Evolutionary conservation across 176 grass and related monocot species (phyloP).

Genomic region (Cocos nucifera): DNA sequence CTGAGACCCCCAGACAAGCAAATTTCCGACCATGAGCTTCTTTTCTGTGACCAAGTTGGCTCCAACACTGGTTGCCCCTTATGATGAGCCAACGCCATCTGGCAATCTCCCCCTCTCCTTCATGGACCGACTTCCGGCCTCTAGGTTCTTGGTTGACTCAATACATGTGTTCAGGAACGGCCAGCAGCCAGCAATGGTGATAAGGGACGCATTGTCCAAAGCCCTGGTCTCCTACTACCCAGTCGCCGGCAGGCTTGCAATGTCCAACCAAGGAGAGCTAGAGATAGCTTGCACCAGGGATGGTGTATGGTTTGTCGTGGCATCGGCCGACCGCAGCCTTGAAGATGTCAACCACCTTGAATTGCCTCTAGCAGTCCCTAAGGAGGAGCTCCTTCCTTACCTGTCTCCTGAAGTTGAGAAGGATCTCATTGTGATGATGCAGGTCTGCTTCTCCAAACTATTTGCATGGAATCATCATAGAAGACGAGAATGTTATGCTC

Average conservation of each 20-base stretch:
- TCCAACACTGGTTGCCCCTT: neutral
- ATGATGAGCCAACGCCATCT: neutral
- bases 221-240: conserved; percentile 1
- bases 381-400: conserved; percentile 12
- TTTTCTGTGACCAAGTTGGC: neutral
- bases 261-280: conserved; percentile 18
- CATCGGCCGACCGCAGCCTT: conserved; percentile 33
- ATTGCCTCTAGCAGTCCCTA: conserved; percentile 5
- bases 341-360: conserved; percentile 29
- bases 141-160: neutral
- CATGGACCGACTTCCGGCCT: neutral
- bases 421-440: conserved; percentile 12
- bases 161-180: neutral
- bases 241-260: neutral
- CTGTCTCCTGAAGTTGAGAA: no score
- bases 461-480: no score
- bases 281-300: conserved; percentile 50
- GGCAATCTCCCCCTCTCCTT: neutral
- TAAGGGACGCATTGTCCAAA: neutral
- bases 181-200: neutral
- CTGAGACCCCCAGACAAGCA: no score
- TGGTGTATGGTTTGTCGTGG: conserved; percentile 52
- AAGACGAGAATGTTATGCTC: no score
- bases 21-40: neutral
- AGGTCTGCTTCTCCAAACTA: neutral